Conservation (phyloP, 352 stramenopile species). For the Pythium insidiosum region DNA sequence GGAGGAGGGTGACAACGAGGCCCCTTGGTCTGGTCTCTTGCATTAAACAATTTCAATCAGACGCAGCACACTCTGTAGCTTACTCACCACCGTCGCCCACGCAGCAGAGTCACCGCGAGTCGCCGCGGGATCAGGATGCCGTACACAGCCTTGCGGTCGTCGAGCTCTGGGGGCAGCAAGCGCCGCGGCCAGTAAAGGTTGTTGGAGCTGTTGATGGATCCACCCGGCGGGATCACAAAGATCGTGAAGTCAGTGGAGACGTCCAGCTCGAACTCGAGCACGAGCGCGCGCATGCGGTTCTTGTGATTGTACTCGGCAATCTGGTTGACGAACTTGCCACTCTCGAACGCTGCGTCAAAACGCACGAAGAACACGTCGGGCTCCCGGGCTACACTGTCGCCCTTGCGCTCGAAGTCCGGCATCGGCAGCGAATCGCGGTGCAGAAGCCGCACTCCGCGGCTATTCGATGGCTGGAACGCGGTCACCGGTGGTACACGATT, state of each 20-base stretch:
- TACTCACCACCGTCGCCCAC: too few relatives aligned
- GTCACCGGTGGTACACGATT: slow-evolving; percentile 26
- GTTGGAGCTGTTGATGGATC: slow-evolving; percentile 66
- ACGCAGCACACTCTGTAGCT: too few relatives aligned
- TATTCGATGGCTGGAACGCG: too few relatives aligned
- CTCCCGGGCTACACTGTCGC: too few relatives aligned
- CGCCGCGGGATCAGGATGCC: slow-evolving; percentile 47
- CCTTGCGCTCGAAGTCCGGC: slow-evolving; percentile 27
- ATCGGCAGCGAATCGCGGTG: slow-evolving; percentile 36
- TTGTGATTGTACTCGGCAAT: slow-evolving; percentile 68
- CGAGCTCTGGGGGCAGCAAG: slow-evolving; percentile 28
- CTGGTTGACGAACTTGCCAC: slow-evolving; percentile 66
- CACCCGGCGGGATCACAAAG: slow-evolving; percentile 63
- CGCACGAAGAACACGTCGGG: slow-evolving; percentile 45
- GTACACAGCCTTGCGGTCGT: slow-evolving; percentile 50
- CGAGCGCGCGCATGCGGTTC: slow-evolving; percentile 30
- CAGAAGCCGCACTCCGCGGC: too few relatives aligned
- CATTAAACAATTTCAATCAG: too few relatives aligned
- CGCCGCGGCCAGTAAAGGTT: slow-evolving; percentile 67
- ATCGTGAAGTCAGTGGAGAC: slow-evolving; percentile 33
- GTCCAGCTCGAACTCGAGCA: slow-evolving; percentile 32
- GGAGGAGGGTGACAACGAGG: too few relatives aligned
- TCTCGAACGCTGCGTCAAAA: slow-evolving; percentile 53
- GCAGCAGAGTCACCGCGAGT: too few relatives aligned
- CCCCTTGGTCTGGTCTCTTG: too few relatives aligned